A percentile compares a stretch with the other conserved stretches of the same genome.
Evolutionary conservation across 2,329 filamentous ascomycete genomes (phyloP).

Genomic region (Aplosporella prunicola): DNA sequence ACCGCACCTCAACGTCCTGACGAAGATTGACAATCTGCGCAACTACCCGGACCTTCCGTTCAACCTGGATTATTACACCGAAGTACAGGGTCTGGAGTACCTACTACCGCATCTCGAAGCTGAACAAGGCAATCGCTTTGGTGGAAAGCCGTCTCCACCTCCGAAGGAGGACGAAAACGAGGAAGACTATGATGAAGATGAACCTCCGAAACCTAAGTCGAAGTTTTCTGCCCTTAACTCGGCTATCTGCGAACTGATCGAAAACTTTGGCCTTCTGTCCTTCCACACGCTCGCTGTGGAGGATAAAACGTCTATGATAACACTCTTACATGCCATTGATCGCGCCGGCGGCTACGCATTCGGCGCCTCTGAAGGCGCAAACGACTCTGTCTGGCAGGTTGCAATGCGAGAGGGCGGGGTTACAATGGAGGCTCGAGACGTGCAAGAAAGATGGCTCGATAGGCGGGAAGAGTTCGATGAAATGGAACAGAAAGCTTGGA

Average conservation of each 20-base stretch:
- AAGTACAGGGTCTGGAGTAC: slow-evolving; percentile 86
- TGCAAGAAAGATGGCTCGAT: slow-evolving; percentile 95
- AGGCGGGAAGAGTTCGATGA: slow-evolving; percentile 80
- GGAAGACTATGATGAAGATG: slow-evolving; percentile 6
- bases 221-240: slow-evolving; percentile 82
- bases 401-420: slow-evolving; percentile 67
- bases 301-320: slow-evolving; percentile 96
- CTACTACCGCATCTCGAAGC: slow-evolving; percentile 70
- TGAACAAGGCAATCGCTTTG: slow-evolving; percentile 45
- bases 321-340: slow-evolving; percentile 79
- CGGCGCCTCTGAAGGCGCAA: slow-evolving; percentile 73
- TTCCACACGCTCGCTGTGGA: slow-evolving; percentile 94
- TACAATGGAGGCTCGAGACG: slow-evolving; percentile 73
- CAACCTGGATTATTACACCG: slow-evolving; percentile 94
- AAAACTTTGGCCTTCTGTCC: slow-evolving; percentile 79
- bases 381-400: slow-evolving; percentile 95
- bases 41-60: slow-evolving; percentile 82
- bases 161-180: slow-evolving; percentile 2
- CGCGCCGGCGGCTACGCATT: slow-evolving; percentile 90
- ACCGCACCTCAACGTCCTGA: slow-evolving; percentile 89
- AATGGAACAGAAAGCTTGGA: slow-evolving; percentile 62
- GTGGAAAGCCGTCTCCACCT: background rate
- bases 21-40: slow-evolving; percentile 90
- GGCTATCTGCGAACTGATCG: slow-evolving; percentile 76
- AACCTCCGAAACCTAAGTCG: slow-evolving; percentile 19